Conservation (phyloP, 2,329 filamentous ascomycete genomes). For the Colletotrichum sp. region DNA sequence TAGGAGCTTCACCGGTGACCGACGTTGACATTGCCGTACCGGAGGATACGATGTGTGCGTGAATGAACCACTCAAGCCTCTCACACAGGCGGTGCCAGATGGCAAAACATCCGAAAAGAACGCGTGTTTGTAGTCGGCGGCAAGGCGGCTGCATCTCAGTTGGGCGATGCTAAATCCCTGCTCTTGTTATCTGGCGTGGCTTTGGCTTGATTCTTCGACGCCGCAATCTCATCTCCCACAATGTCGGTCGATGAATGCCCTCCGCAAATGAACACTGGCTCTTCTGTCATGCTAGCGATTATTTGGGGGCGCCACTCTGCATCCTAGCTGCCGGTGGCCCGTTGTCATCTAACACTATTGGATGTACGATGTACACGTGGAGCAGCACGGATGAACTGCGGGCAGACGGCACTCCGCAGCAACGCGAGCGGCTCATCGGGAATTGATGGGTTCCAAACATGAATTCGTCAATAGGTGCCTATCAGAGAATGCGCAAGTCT, state of each 20-base stretch:
- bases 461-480: neutral
- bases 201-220: neutral
- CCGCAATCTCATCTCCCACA: neutral
- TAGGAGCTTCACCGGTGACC: neutral
- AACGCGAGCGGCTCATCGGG: neutral
- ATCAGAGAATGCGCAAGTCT: neutral
- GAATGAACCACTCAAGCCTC: neutral
- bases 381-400: neutral
- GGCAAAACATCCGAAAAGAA: neutral
- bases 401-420: neutral
- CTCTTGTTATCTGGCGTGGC: neutral
- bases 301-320: neutral
- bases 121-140: neutral
- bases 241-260: neutral
- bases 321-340: neutral
- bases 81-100: neutral
- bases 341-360: neutral
- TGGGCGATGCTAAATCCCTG: neutral
- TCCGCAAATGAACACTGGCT: neutral
- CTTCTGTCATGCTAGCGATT: neutral
- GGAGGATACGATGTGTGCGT: neutral
- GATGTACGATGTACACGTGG: neutral
- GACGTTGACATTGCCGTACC: neutral
- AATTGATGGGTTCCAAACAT: neutral
- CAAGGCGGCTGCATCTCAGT: neutral